Evolutionary conservation across 2,329 filamentous ascomycete species (phyloP).

Genomic region (Colletotrichum sojae): DNA sequence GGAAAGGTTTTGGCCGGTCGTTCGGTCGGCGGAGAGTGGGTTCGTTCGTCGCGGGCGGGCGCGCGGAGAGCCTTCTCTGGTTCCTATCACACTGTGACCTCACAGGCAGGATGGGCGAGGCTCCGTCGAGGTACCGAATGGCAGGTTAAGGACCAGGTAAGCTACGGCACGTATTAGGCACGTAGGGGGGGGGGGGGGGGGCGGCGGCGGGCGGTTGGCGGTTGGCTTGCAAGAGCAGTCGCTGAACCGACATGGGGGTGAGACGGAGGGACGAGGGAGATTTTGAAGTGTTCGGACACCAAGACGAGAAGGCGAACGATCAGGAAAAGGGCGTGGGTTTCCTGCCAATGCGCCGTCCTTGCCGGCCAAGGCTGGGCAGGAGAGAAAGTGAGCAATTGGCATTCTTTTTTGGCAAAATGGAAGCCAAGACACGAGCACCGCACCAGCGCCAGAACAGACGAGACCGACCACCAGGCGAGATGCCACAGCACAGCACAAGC

Average conservation of each 20-base stretch:
- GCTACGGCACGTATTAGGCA: too few relatives aligned
- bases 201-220: background rate
- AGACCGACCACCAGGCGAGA: too few relatives aligned
- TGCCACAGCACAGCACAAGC: too few relatives aligned
- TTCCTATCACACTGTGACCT: background rate
- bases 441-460: background rate
- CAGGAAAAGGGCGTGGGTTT: slow-evolving; percentile 9
- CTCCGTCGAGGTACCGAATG: too few relatives aligned
- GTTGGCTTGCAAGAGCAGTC: slow-evolving; percentile 22
- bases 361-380: slow-evolving; percentile 39
- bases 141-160: too few relatives aligned
- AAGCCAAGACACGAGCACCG: slow-evolving; percentile 32
- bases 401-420: slow-evolving; percentile 35
- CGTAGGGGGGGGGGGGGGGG: background rate
- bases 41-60: slow-evolving; percentile 15
- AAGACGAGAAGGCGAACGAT: background rate
- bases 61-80: background rate
- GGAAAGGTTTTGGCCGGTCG: background rate
- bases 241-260: slow-evolving; percentile 7
- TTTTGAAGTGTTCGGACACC: slow-evolving; percentile 2
- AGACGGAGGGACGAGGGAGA: background rate
- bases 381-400: slow-evolving; percentile 25
- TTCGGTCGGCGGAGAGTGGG: slow-evolving; percentile 27
- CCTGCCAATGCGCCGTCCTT: slow-evolving; percentile 39
- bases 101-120: too few relatives aligned